Percentiles rank a stretch among this genome's conserved stretches.
Evolutionary conservation across 148 eudicot species (phyloP).

Genomic region (Cornus kousa): DNA sequence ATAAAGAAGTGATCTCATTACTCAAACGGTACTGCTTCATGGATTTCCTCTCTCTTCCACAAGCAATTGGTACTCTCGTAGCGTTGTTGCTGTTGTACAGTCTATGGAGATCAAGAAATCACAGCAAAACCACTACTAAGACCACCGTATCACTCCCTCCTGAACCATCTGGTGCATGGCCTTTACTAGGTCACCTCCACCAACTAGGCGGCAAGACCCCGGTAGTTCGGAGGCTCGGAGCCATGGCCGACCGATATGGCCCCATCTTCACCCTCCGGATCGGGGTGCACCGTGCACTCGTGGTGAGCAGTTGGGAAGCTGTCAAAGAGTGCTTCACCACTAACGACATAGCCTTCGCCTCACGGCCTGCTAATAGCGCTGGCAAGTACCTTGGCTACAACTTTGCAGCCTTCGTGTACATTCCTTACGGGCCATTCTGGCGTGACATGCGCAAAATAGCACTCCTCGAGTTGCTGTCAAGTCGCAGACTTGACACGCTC

Average conservation of each 20-base stretch:
- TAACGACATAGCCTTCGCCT: background rate
- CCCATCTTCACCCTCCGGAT: background rate
- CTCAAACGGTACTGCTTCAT: background rate
- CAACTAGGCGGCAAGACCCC: background rate
- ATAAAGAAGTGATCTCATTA: no score
- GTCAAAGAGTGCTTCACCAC: slow-evolving; percentile 13
- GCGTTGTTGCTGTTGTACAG: background rate
- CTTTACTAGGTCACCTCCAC: slow-evolving; percentile 2
- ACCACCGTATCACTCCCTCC: background rate
- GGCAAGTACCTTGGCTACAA: slow-evolving; percentile 8
- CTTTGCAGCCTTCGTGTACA: background rate
- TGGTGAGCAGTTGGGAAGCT: slow-evolving; percentile 9
- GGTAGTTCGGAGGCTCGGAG: background rate
- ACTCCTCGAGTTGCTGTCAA: background rate
- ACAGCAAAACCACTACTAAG: background rate
- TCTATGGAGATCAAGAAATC: background rate
- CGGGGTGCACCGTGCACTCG: background rate
- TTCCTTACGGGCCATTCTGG: background rate
- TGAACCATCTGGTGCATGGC: background rate
- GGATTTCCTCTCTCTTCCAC: slow-evolving; percentile 4
- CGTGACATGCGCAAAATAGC: background rate
- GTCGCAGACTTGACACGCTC: background rate
- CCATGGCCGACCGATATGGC: slow-evolving; percentile 3
- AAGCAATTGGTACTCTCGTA: background rate
- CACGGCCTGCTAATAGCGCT: background rate